phyloP scores from a whole-genome alignment of 208 protist species.

The Acanthamoeba pearcei region DNA sequence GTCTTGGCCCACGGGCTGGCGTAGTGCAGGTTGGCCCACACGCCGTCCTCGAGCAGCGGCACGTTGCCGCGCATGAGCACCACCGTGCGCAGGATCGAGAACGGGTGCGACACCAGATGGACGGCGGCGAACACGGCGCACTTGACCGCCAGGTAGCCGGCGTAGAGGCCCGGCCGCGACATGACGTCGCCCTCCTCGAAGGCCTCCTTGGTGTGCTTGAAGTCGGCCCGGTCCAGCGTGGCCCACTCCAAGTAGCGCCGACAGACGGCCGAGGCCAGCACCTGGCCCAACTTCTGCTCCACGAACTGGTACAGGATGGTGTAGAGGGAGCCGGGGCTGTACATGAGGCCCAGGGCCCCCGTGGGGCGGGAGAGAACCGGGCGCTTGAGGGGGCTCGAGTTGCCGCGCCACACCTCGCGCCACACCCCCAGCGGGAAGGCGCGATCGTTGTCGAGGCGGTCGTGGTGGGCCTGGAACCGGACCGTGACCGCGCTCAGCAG shows the following conservation, averaged over 20 bases:
- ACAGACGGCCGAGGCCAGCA: not conserved
- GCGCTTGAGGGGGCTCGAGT: conserved; percentile 29
- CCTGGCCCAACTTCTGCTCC: conserved; percentile 20
- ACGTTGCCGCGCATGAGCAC: conserved; percentile 45
- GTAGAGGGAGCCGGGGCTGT: conserved; percentile 15
- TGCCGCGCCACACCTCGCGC: conserved; percentile 44
- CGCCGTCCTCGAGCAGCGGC: not conserved
- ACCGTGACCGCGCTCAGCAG: conserved; percentile 3
- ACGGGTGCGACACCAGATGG: conserved; percentile 10
- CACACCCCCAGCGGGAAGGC: not conserved
- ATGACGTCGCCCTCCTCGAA: conserved; percentile 34
- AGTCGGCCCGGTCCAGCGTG: not conserved
- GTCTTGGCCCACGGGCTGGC: conserved; percentile 9
- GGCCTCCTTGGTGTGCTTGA: conserved; percentile 31
- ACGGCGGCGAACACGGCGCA: not conserved
- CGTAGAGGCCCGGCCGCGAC: conserved; percentile 49
- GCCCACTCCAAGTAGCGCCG: conserved; percentile 5
- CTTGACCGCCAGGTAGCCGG: conserved; percentile 57
- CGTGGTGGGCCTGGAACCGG: conserved; percentile 23
- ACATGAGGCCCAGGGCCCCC: not conserved
- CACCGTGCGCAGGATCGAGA: conserved; percentile 47
- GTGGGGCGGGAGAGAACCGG: not conserved
- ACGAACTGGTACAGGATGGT: conserved; percentile 4
- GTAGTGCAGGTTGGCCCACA: conserved; percentile 33
- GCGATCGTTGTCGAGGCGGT: conserved; percentile 39